Evolutionary conservation across 1,284 basidiomycete genomes (phyloP), one percentile per base, ranked within the genome.

Genomic region (Ganoderma lucidum): DNA sequence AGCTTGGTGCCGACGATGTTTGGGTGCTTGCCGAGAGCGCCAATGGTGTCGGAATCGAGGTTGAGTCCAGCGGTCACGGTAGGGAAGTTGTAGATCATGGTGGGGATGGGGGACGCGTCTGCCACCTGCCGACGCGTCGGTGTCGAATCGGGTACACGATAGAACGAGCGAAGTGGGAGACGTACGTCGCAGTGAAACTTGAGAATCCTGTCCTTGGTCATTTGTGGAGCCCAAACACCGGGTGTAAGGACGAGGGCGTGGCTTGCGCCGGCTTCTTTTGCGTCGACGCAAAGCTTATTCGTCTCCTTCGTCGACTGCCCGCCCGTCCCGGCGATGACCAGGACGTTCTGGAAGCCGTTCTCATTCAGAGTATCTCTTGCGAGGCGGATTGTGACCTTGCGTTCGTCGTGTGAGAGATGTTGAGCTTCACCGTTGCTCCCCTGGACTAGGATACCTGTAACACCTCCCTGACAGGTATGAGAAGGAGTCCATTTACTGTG

Each of bases 61-160:
- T 98, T 94, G 73, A 95, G 88, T 12, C 96, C 95, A 0, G 94
- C 90, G 0, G 94, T 93, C 14, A 92, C 91, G 35, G 82, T 81
- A 59, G 96, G 94, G 83, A 96, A 97, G 82, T 97, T 97, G 86
- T 97, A 97, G 63, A 97, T 86, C 91, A 97, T 92, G 56, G 92
- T 90, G 0, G 95, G 96, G 61, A 97, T 86, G 0, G 94, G 93
- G 1, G 92, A 94, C 2, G 85, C 87, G 76, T 94, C 93, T 35
- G 95, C 93, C 17, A 96, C 93, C 87, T 94, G 76, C 17, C 37
- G 4, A 37, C 77, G 67, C 79, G 79, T 44, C 35, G 44, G 37
- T 14, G 35, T 45, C 17, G 55, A 35, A 59, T 39, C 14, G 37
- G 35, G 15, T 10, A 6, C 23, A 35, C 45, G 9, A 35, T 53